Base-by-base conservation (phyloP, 2,329 filamentous ascomycete genomes). In the Sarocladium brachiariae region DNA sequence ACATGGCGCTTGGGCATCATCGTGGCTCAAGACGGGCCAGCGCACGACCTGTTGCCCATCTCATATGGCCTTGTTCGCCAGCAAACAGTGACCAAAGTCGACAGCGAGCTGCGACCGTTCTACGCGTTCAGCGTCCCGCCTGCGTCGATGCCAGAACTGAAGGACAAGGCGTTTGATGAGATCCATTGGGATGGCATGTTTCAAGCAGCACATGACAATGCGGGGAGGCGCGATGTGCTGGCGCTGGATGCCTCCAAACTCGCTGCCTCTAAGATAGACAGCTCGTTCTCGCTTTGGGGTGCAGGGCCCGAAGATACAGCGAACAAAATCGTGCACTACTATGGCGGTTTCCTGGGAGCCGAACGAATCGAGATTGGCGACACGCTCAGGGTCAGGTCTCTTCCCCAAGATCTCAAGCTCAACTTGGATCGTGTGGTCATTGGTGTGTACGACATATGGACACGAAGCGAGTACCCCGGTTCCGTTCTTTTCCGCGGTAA, bases 171-270 rank as follows among this genome's bases (percentile, higher is more conserved):
- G 1, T 71, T 74, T 55, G 67, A 72, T 11, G 62, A 70, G 3
- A 60, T 76, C 11, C 59, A 66, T 9, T 78, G 75, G 75, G 63
- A 69, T 6, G 55, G 55, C 2, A 55, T 70, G 35, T 63, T 74
- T 39, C 61, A 58, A 18, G 54, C 57, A 19, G 58, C 63, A 3
- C 59, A 61, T 2, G 61, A 61, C 16, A 68, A 73, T 46, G 56
- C 59, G 0, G 59, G 65, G n/a, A 66, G 65, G 52, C 64, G 67
- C 16, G 71, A 75, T 41, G 57, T 69, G 9, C 57, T 76, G 7
- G 64, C 65, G 2, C 66, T 78, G 3, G 75, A 77, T 52, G 74
- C 74, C 1, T 77, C 74, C 3, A 78, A 78, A 56, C 65, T 77
- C 58, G 75, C 71, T 1, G 75, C 73, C 3, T 66, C 65, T 16